Evolutionary conservation across 345 rosid species (phyloP), one percentile per base, ranked within the genome.

Genomic region (Camelina laxa): DNA sequence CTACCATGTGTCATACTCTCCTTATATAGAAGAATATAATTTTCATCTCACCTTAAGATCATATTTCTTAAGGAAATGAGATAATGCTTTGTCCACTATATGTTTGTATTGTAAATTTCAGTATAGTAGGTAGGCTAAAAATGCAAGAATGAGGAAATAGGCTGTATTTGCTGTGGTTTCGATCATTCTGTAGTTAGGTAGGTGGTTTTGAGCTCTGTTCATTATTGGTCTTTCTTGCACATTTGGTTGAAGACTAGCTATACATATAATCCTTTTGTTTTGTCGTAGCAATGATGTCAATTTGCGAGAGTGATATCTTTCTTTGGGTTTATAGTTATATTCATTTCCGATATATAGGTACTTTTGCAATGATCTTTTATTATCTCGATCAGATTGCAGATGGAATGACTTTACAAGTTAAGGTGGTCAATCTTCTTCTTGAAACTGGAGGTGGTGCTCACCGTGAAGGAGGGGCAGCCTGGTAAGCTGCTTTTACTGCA

Each of bases 391-490:
- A 95, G 99, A 89, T 95, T 82, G 98, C 99, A 78, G 99, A 95
- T 86, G 99, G 99, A 78, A 95, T 95, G 99, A 90, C 97, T 33
- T 58, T 95, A 79, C 91, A 88, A 82, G 89, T 95, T 72, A 71
- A 75, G 71, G 92, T 92, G 58, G 96, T 92, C 82, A 95, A 95
- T 84, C 91, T 95, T 83, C 87, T 95, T 22, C 94, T 95, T 60
- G 99, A 90, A 85, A 92, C 97, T 56, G 87, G 86, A 36, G 97
- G 98, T 42, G 83, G 90, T 79, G 77, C 87, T 67, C 80, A 82
- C 54, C 68, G 83, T 19, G 78, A 80, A 71, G 98, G 96, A 77
- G 92, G 92, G 31, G 96, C 98, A 71, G 85, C 97, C 62, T 95
- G 99, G 99, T 95, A 81, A 82, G 85, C 67, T 80, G 1, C 67